Percentiles rank a stretch among this genome's conserved stretches.
These are phyloP conservation scores for Hypoxylon intermedium DNA, from an alignment of 495 filamentous ascomycete species.

Conservation along the genomic window DNA sequence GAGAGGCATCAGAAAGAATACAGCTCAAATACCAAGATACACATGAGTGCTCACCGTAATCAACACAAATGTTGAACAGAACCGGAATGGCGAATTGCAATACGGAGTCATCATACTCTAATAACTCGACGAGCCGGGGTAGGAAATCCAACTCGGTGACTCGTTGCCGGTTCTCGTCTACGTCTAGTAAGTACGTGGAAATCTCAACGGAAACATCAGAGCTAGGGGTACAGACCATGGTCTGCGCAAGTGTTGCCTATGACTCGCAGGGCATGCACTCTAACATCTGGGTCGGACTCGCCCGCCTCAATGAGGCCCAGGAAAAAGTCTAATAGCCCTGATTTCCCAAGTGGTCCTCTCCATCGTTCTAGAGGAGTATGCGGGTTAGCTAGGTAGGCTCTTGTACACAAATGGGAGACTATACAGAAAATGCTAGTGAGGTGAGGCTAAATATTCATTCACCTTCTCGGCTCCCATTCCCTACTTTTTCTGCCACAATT, in stretches of 20 bases:
- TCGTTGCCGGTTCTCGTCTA: constrained; percentile 76
- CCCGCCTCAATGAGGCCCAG: constrained; percentile 59
- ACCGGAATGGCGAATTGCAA: constrained; percentile 68
- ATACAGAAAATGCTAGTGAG: constrained; percentile 15
- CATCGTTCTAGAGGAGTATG: constrained; percentile 57
- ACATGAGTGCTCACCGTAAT: constrained; percentile 68
- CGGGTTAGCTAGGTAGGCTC: neutral
- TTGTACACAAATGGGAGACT: neutral
- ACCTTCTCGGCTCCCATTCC: constrained; percentile 73
- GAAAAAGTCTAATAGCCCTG: constrained; percentile 73
- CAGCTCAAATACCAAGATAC: neutral
- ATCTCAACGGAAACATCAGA: neutral
- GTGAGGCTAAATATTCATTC: constrained; percentile 46
- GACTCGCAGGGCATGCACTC: constrained; percentile 67
- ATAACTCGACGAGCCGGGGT: constrained; percentile 58
- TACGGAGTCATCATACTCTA: constrained; percentile 59
- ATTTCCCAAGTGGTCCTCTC: constrained; percentile 69
- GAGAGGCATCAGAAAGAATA: constrained; percentile 28
- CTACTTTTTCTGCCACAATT: constrained; percentile 64
- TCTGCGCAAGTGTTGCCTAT: constrained; percentile 86
- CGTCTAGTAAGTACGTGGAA: constrained; percentile 7
- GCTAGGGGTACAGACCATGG: constrained; percentile 60
- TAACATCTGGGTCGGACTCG: constrained; percentile 42
- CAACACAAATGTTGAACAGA: constrained; percentile 75
- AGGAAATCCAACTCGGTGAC: constrained; percentile 67